Percentiles rank a stretch among this genome's conserved stretches.
Evolutionary conservation across 2,329 filamentous ascomycete species (phyloP).

Genomic region (Nigrospora osmanthi): DNA sequence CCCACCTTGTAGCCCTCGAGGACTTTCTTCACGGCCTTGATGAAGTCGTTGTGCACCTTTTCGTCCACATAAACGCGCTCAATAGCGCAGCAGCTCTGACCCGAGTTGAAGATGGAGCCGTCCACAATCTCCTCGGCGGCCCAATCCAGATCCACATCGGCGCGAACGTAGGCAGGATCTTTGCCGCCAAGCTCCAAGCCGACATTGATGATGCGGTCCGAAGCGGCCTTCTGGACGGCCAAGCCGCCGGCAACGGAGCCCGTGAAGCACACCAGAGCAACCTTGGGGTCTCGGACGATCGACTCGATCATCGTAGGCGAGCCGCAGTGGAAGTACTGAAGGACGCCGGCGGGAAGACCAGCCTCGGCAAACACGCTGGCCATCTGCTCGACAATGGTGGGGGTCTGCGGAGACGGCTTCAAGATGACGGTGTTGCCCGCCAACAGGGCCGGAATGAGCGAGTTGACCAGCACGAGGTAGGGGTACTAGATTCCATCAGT

Average conservation of each 20-base stretch:
- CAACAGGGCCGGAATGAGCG: constrained; percentile 82
- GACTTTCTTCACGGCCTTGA: constrained; percentile 71
- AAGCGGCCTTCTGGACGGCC: constrained; percentile 75
- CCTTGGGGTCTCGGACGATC: constrained; percentile 67
- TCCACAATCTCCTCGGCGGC: constrained; percentile 92
- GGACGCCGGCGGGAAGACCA: constrained; percentile 73
- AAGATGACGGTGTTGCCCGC: constrained; percentile 87
- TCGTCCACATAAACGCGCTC: constrained; percentile 89
- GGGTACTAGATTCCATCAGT: constrained; percentile 59
- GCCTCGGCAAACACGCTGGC: constrained; percentile 69
- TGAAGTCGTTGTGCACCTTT: constrained; percentile 74
- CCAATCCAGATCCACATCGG: constrained; percentile 83
- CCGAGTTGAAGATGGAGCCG: constrained; percentile 94
- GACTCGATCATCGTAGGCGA: constrained; percentile 69
- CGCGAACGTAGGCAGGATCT: constrained; percentile 82
- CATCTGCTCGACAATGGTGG: constrained; percentile 82
- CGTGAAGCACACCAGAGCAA: constrained; percentile 85
- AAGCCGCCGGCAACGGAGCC: constrained; percentile 85
- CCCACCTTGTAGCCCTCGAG: constrained; percentile 77
- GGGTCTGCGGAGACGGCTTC: constrained; percentile 92
- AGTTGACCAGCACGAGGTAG: constrained; percentile 89
- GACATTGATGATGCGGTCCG: constrained; percentile 77
- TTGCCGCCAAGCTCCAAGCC: constrained; percentile 91
- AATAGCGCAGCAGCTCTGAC: constrained; percentile 93
- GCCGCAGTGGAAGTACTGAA: constrained; percentile 90